phyloP scores from a whole-genome alignment of 2,329 filamentous ascomycete species.

The Cadophora sp. region DNA sequence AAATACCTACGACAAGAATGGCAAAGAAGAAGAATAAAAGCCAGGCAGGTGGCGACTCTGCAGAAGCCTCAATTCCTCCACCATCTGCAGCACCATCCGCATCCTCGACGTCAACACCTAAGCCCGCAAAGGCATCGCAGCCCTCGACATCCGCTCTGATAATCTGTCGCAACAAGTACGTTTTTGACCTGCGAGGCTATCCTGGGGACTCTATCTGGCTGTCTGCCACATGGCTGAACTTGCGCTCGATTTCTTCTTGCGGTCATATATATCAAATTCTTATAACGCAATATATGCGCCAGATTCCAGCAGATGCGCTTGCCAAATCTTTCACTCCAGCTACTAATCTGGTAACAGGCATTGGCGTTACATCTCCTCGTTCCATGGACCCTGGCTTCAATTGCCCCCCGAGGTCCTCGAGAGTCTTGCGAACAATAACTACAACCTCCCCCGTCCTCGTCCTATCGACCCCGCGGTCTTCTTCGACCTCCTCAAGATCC shows the following conservation, averaged over 20 bases:
- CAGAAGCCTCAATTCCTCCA: conserved; percentile 34
- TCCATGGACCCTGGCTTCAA: conserved; percentile 84
- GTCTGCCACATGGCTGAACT: neutral
- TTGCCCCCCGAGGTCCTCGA: conserved; percentile 81
- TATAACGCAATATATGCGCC: conserved; percentile 1
- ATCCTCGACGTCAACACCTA: conserved; percentile 34
- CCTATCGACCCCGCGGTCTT: conserved; percentile 82
- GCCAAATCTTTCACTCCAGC: conserved; percentile 23
- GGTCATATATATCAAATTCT: neutral
- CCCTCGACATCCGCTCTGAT: conserved; percentile 59
- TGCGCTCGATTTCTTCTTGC: conserved; percentile 7
- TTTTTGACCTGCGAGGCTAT: conserved; percentile 36
- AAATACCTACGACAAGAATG: conserved; percentile 45
- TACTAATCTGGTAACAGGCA: conserved; percentile 59
- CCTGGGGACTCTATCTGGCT: neutral
- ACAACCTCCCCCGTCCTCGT: conserved; percentile 75
- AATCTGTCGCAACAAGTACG: conserved; percentile 74
- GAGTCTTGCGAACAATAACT: conserved; percentile 80
- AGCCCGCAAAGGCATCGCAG: conserved; percentile 43
- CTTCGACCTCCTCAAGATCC: conserved; percentile 85
- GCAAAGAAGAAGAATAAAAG: conserved; percentile 57
- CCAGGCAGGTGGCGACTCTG: conserved; percentile 42
- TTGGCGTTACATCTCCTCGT: conserved; percentile 85
- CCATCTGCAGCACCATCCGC: conserved; percentile 31
- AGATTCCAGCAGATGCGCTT: conserved; percentile 3